These are phyloP conservation scores for Panaeolus cyanescens DNA, from an alignment of 768 basidiomycete genomes.

Conservation along the genomic window DNA sequence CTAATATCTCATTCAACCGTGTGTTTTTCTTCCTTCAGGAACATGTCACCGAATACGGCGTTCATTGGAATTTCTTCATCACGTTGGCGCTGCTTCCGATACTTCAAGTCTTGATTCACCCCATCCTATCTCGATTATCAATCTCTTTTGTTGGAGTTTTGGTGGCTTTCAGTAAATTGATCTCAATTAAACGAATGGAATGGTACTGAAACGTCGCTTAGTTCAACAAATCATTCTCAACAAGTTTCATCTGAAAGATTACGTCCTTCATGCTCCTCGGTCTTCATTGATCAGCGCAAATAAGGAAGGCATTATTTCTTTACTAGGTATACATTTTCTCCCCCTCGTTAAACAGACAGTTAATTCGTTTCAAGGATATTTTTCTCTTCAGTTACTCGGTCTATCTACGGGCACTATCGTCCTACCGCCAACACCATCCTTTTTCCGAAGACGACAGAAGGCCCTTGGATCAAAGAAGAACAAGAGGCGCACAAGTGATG, in stretches of 20 bases:
- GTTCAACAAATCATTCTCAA: constrained; percentile 75
- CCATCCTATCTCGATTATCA: constrained; percentile 57
- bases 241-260: constrained; percentile 53
- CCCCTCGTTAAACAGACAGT: not conserved
- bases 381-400: constrained; percentile 87
- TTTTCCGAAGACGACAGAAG: constrained; percentile 60
- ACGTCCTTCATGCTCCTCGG: constrained; percentile 68
- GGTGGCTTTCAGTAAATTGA: constrained; percentile 55
- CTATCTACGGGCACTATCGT: constrained; percentile 79
- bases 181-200: not conserved
- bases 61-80: constrained; percentile 99
- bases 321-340: constrained; percentile 51
- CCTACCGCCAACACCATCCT: constrained; percentile 72
- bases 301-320: constrained; percentile 89
- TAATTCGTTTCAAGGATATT: constrained; percentile 58
- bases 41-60: constrained; percentile 94
- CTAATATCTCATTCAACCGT: not conserved
- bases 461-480: constrained; percentile 13
- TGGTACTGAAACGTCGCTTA: constrained; percentile 26
- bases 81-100: constrained; percentile 83
- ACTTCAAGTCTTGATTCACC: constrained; percentile 69
- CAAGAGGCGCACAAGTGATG: constrained; percentile 14
- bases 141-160: constrained; percentile 64
- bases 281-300: constrained; percentile 70
- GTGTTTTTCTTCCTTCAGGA: constrained; percentile 47